Evolutionary conservation across 257 asterid genomes (phyloP).

Genomic region (Ligustrum vulgare): DNA sequence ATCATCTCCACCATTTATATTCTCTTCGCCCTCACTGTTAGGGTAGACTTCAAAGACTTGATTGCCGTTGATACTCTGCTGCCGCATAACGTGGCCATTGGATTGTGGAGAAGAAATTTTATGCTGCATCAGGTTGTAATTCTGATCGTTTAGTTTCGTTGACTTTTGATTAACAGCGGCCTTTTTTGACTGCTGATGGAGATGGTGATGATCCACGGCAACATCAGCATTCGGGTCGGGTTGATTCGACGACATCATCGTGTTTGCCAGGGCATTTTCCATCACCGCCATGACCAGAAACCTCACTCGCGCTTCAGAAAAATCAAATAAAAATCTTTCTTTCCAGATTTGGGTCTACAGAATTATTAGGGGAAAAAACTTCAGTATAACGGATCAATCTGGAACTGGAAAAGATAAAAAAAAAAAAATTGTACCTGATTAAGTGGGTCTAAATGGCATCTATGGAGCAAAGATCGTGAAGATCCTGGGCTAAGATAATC

Average conservation of each 20-base stretch:
- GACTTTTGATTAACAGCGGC: constrained; percentile 43
- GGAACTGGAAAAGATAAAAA: background rate
- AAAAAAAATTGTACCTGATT: constrained; percentile 38
- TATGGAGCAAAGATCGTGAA: constrained; percentile 37
- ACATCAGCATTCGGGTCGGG: constrained; percentile 44
- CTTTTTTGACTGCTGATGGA: constrained; percentile 40
- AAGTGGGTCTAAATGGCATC: constrained; percentile 42
- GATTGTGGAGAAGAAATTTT: constrained; percentile 16
- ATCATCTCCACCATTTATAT: constrained; percentile 29
- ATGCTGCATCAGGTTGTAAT: constrained; percentile 36
- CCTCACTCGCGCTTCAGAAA: constrained; percentile 24
- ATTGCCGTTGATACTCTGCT: constrained; percentile 32
- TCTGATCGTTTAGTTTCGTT: constrained; percentile 50
- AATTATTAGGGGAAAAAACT: constrained; percentile 5
- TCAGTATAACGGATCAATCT: constrained; percentile 38
- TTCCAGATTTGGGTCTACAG: constrained; percentile 19
- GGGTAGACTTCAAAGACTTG: constrained; percentile 16
- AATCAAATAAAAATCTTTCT: background rate
- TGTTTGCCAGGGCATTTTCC: constrained; percentile 62
- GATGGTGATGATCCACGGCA: constrained; percentile 38
- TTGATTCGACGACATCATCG: constrained; percentile 55
- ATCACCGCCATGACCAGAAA: constrained; percentile 80
- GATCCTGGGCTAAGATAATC: constrained; percentile 43
- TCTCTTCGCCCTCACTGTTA: constrained; percentile 24
- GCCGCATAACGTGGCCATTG: constrained; percentile 43